A percentile compares a stretch with the other conserved stretches of the same genome.
Conservation (phyloP, 306 rosid genomes). For the Trifolium repens region DNA sequence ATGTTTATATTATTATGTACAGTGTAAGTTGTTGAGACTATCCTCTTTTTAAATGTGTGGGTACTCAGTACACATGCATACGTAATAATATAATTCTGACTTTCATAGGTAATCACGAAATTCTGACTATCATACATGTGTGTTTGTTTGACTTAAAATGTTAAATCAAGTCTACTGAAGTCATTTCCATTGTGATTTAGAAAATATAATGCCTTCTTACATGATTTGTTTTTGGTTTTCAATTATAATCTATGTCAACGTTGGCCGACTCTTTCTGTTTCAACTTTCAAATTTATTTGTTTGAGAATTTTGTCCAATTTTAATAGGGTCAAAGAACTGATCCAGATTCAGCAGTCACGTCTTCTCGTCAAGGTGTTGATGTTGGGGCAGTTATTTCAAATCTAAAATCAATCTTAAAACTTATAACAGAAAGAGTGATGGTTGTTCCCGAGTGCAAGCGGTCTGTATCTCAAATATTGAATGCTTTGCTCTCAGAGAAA, state of each 20-base stretch:
- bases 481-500: conserved; percentile 87
- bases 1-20: background rate
- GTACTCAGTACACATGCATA: no score
- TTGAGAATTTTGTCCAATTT: conserved; percentile 36
- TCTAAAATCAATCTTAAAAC: conserved; percentile 82
- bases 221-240: conserved; percentile 14
- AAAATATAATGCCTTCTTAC: conserved; percentile 22
- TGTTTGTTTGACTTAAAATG: background rate
- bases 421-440: conserved; percentile 92
- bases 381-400: conserved; percentile 83
- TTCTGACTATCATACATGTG: background rate
- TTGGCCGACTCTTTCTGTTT: conserved; percentile 8
- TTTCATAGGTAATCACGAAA: background rate
- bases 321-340: conserved; percentile 84
- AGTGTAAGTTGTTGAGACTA: background rate
- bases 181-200: conserved; percentile 8
- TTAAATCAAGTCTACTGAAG: conserved; percentile 12
- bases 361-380: conserved; percentile 89
- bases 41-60: background rate
- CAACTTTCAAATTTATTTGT: background rate
- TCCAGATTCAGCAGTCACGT: conserved; percentile 87
- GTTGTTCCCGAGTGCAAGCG: conserved; percentile 86
- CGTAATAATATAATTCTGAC: background rate
- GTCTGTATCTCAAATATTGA: conserved; percentile 81
- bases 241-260: conserved; percentile 8